Evolutionary conservation across 2,329 filamentous ascomycete species (phyloP).

Genomic region (Cercospora janseana): DNA sequence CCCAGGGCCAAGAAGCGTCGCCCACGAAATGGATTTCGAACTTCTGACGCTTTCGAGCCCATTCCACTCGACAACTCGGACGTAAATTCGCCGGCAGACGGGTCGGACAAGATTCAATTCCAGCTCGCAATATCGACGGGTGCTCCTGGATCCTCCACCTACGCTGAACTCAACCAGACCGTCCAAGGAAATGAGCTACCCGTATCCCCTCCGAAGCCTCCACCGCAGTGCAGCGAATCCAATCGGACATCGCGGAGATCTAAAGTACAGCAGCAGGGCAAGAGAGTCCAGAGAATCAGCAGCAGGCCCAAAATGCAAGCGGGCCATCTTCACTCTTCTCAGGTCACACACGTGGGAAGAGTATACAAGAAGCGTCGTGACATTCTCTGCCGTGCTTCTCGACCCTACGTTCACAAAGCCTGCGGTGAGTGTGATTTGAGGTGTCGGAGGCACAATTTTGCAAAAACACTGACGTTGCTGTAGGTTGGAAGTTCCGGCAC

Average conservation of each 20-base stretch:
- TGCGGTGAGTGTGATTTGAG: constrained; percentile 29
- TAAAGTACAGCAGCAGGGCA: too few species aligned
- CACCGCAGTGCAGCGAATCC: too few species aligned
- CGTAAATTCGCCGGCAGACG: not conserved
- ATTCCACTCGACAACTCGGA: not conserved
- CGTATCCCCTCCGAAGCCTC: too few species aligned
- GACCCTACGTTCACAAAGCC: constrained; percentile 30
- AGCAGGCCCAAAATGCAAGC: constrained; percentile 5
- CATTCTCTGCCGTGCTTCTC: constrained; percentile 23
- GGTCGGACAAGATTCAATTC: not conserved
- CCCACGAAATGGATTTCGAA: constrained; percentile 22
- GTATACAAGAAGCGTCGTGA: constrained; percentile 27
- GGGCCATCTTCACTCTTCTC: not conserved
- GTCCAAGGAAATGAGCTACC: too few species aligned
- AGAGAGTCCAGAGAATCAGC: too few species aligned
- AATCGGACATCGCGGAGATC: too few species aligned
- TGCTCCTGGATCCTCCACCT: too few species aligned
- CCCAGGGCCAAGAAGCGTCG: too few species aligned
- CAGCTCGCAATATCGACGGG: too few species aligned
- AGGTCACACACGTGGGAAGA: constrained; percentile 24
- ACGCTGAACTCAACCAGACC: too few species aligned
- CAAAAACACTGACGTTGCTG: not conserved
- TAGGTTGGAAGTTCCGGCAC: constrained; percentile 23
- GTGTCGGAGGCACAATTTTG: too few species aligned
- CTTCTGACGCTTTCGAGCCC: constrained; percentile 4